These are phyloP conservation scores for Wickerhamomyces bisporus DNA, from an alignment of 805 yeast species.

Conservation along the genomic window DNA sequence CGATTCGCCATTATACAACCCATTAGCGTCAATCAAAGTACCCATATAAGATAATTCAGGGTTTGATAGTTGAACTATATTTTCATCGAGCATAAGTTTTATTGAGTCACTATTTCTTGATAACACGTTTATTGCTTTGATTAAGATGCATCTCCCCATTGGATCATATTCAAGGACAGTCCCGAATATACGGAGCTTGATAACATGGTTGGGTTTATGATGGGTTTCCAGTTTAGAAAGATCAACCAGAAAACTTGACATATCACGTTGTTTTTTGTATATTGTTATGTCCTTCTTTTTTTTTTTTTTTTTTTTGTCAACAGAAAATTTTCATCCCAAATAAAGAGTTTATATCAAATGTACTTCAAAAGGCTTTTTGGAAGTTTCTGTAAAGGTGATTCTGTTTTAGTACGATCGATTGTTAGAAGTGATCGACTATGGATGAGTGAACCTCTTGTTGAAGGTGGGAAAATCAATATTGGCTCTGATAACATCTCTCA, in stretches of 20 bases:
- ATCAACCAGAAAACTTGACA: conserved; percentile 15
- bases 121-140: conserved; percentile 13
- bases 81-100: conserved; percentile 12
- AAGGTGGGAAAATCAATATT: conserved; percentile 17
- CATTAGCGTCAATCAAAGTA: conserved; percentile 14
- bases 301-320: not conserved
- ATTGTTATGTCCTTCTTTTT: not conserved
- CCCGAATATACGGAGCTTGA: conserved; percentile 19
- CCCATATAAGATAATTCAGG: conserved; percentile 18
- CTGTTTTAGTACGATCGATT: conserved; percentile 16
- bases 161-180: conserved; percentile 17
- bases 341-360: too few relatives aligned
- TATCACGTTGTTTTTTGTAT: not conserved
- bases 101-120: conserved; percentile 5
- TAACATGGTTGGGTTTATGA: conserved; percentile 8
- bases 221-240: conserved; percentile 4
- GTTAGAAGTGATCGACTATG: conserved; percentile 17
- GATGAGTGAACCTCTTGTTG: conserved; percentile 21
- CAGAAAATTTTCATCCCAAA: too few relatives aligned
- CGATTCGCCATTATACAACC: conserved; percentile 13
- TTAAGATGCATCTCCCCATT: conserved; percentile 5
- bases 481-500: conserved; percentile 28
- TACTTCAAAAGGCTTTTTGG: not conserved
- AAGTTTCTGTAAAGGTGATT: conserved; percentile 13
- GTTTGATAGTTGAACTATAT: conserved; percentile 4